Conservation (phyloP, 2,329 filamentous ascomycete genomes). For the Colletotrichum australisinense region DNA sequence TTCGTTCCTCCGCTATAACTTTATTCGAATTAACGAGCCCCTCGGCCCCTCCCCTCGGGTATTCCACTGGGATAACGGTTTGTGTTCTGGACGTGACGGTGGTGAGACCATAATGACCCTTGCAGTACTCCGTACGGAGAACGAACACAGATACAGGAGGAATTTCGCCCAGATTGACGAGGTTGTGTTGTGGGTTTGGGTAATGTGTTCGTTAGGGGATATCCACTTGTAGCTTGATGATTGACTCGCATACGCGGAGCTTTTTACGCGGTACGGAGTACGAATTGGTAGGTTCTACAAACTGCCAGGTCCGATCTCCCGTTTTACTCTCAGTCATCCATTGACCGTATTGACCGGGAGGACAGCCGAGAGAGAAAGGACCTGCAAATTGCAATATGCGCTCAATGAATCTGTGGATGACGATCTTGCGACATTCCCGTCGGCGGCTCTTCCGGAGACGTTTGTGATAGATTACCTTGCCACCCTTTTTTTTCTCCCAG, state of each 20-base stretch:
- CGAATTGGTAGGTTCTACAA: too few species aligned
- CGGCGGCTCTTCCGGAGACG: not conserved
- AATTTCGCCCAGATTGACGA: not conserved
- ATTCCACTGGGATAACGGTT: not conserved
- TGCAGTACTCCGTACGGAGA: not conserved
- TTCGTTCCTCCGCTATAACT: not conserved
- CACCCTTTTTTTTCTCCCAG: too few species aligned
- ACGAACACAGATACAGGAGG: not conserved
- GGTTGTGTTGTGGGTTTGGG: not conserved
- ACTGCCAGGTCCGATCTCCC: too few species aligned
- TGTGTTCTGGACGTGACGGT: too few species aligned
- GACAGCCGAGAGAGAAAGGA: too few species aligned
- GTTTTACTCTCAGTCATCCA: too few species aligned
- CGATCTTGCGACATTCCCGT: not conserved
- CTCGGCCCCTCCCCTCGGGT: not conserved
- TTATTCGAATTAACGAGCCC: not conserved
- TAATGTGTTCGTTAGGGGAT: not conserved
- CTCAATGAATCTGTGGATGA: not conserved
- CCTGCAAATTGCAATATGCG: not conserved
- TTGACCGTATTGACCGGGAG: not conserved
- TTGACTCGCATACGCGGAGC: not conserved
- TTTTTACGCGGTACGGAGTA: not conserved
- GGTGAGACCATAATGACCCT: too few species aligned
- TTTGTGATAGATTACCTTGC: not conserved
- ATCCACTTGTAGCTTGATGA: not conserved